Percentiles rank a stretch among this genome's conserved stretches.
Conservation (phyloP, 768 basidiomycete species). For the Mycena crocata region DNA sequence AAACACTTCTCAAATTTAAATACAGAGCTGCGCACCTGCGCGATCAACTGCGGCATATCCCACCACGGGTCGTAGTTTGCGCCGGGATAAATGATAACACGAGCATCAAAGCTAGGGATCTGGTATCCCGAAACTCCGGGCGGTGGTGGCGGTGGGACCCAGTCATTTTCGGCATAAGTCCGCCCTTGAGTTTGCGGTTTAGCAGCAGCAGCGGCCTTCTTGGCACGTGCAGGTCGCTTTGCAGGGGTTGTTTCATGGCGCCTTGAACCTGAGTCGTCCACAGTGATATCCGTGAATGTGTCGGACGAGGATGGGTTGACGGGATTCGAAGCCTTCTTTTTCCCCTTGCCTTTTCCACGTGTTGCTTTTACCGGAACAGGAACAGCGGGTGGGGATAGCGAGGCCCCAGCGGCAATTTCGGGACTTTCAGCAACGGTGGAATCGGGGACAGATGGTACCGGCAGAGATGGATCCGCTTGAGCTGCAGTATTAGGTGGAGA, state of each 20-base stretch:
- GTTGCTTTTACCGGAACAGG: too few relatives aligned
- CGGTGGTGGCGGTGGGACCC: slow-evolving; percentile 23
- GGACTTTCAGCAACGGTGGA: too few relatives aligned
- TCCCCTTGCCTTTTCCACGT: too few relatives aligned
- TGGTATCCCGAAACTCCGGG: slow-evolving; percentile 9
- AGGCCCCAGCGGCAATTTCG: too few relatives aligned
- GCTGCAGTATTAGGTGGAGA: background rate
- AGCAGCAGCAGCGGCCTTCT: background rate
- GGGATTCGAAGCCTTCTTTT: too few relatives aligned
- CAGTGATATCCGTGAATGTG: too few relatives aligned
- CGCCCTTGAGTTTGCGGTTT: background rate
- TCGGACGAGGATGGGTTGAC: too few relatives aligned
- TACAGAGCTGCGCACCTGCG: slow-evolving; percentile 20
- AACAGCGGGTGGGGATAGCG: too few relatives aligned
- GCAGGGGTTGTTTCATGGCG: background rate
- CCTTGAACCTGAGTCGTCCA: background rate
- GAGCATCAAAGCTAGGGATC: slow-evolving; percentile 21
- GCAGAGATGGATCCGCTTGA: background rate
- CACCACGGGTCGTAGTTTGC: slow-evolving; percentile 39
- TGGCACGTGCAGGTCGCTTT: background rate
- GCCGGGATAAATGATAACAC: slow-evolving; percentile 40
- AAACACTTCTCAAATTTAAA: background rate
- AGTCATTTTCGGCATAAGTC: slow-evolving; percentile 17
- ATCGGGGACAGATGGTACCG: too few relatives aligned
- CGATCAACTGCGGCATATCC: slow-evolving; percentile 40